Evolutionary conservation across 768 basidiomycete genomes (phyloP).

Genomic region (Termitomyces sp.): DNA sequence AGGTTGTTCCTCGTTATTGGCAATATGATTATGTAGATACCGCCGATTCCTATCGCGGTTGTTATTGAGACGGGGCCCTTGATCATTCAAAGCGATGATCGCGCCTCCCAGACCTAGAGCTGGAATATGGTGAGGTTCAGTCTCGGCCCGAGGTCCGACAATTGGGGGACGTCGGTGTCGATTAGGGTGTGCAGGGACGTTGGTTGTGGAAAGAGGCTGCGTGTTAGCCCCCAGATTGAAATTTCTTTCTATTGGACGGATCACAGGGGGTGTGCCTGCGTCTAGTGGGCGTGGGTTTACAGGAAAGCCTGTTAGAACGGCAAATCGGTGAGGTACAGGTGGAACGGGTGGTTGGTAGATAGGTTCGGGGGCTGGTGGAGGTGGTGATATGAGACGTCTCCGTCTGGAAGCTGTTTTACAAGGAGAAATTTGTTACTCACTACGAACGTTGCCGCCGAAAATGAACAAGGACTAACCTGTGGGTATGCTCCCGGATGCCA

Average conservation of each 20-base stretch:
- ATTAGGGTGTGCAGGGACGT: constrained; percentile 15
- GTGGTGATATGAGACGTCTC: constrained; percentile 36
- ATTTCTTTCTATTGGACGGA: constrained; percentile 46
- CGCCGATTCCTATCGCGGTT: constrained; percentile 12
- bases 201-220: constrained; percentile 13
- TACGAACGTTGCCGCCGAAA: not conserved
- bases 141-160: constrained; percentile 27
- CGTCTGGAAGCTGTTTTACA: constrained; percentile 5
- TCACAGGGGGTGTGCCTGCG: constrained; percentile 31
- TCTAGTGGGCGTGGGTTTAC: constrained; percentile 28
- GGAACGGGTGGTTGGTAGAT: constrained; percentile 54
- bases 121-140: constrained; percentile 51
- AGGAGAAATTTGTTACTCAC: not conserved
- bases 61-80: constrained; percentile 15
- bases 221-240: constrained; percentile 43
- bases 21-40: constrained; percentile 10
- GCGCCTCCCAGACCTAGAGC: constrained; percentile 64
- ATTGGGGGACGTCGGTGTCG: constrained; percentile 19
- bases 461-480: constrained; percentile 10
- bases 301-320: constrained; percentile 30
- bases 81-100: constrained; percentile 35
- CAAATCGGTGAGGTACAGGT: constrained; percentile 32
- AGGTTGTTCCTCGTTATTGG: not conserved
- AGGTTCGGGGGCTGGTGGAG: constrained; percentile 28
- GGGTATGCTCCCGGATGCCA: constrained; percentile 8